Conservation (phyloP, 2,329 filamentous ascomycete genomes). For the Paraphaeosphaeria sporulosa region DNA sequence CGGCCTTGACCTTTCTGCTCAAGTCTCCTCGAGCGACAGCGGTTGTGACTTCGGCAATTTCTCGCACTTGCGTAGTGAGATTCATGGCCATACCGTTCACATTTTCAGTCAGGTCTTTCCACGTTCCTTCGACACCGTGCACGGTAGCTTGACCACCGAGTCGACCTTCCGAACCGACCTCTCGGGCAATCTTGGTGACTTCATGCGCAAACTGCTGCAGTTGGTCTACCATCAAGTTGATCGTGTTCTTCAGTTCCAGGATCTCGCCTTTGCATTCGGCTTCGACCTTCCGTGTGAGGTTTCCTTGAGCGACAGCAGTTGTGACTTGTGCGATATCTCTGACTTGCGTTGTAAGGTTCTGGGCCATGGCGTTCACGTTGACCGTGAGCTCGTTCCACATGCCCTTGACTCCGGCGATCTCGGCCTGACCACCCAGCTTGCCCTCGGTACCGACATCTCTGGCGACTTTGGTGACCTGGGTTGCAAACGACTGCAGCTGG, state of each 20-base stretch:
- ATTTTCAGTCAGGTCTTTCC: conserved; percentile 63
- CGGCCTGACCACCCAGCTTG: conserved; percentile 68
- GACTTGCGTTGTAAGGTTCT: conserved; percentile 61
- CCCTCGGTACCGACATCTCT: conserved; percentile 71
- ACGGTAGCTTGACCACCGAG: conserved; percentile 61
- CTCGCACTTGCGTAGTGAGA: conserved; percentile 60
- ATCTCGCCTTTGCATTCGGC: conserved; percentile 62
- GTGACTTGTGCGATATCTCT: conserved; percentile 62
- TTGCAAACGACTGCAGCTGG: conserved; percentile 70
- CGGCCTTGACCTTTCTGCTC: conserved; percentile 60
- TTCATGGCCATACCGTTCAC: conserved; percentile 64
- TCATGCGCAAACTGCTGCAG: conserved; percentile 61
- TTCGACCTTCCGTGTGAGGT: conserved; percentile 60
- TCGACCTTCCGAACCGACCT: conserved; percentile 61
- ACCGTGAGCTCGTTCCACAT: conserved; percentile 72
- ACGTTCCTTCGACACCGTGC: conserved; percentile 61
- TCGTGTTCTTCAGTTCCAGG: conserved; percentile 59
- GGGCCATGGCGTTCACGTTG: conserved; percentile 63
- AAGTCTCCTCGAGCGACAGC: conserved; percentile 61
- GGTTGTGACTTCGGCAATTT: conserved; percentile 62
- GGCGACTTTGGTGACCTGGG: conserved; percentile 70
- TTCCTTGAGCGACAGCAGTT: conserved; percentile 60
- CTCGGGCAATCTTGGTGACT: conserved; percentile 61
- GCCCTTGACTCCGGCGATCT: conserved; percentile 70
- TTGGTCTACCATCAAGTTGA: conserved; percentile 63